phyloP scores from a whole-genome alignment of 148 eudicot species.

The Rhododendron henanense region DNA sequence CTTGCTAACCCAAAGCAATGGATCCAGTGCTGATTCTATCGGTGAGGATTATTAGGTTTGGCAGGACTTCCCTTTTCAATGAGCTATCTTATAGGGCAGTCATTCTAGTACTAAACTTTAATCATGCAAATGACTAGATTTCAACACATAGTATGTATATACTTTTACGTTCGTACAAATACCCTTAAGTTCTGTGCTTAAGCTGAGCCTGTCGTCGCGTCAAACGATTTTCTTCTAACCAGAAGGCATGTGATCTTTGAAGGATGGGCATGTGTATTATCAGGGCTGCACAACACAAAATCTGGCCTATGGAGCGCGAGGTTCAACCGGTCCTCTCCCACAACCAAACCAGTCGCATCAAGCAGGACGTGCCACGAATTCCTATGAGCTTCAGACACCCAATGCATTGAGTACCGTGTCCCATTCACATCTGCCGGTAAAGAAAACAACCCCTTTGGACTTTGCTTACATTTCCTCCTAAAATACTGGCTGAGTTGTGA shows the following conservation, averaged over 20 bases:
- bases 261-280: constrained; percentile 20
- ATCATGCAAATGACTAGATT: neutral
- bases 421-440: constrained; percentile 32
- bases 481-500: constrained; percentile 39
- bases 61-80: neutral
- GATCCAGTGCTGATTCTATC: neutral
- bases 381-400: constrained; percentile 38
- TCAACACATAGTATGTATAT: neutral
- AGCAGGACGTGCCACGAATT: constrained; percentile 35
- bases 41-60: neutral
- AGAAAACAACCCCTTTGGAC: constrained; percentile 30
- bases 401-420: constrained; percentile 32
- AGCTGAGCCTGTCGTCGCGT: constrained; percentile 11
- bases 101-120: neutral
- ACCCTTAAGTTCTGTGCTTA: neutral
- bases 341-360: constrained; percentile 23
- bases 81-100: neutral
- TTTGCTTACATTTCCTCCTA: constrained; percentile 30
- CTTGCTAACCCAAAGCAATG: neutral
- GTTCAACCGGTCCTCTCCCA: constrained; percentile 27
- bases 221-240: constrained; percentile 29
- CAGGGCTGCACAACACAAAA: constrained; percentile 26
- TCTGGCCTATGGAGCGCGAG: constrained; percentile 33
- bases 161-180: neutral
- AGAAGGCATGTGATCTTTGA: constrained; percentile 33